phyloP scores from a whole-genome alignment of 441 rosid genomes.

The Hura crepitans region DNA sequence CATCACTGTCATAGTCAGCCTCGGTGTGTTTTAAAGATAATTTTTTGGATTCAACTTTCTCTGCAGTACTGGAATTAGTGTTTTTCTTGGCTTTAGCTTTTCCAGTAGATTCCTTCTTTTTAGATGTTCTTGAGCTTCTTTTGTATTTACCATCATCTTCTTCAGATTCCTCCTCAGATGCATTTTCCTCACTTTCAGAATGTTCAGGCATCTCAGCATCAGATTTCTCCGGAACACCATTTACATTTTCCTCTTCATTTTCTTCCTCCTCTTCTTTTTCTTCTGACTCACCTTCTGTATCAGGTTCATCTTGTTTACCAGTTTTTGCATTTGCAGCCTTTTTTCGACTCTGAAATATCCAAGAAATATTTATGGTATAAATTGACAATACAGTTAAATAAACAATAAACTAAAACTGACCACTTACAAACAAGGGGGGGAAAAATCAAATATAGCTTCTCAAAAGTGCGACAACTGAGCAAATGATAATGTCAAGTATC shows the following conservation, averaged over 20 bases:
- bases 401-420: neutral
- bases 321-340: constrained; percentile 48
- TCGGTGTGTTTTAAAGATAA: constrained; percentile 41
- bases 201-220: constrained; percentile 56
- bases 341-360: constrained; percentile 44
- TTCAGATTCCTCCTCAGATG: constrained; percentile 72
- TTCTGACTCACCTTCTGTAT: constrained; percentile 53
- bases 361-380: neutral
- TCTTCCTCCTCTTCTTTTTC: constrained; percentile 39
- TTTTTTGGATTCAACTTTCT: constrained; percentile 42
- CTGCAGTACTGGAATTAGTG: constrained; percentile 34
- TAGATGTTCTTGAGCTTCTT: constrained; percentile 36
- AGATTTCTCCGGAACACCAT: constrained; percentile 65
- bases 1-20: constrained; percentile 54
- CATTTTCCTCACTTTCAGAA: constrained; percentile 66
- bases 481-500: neutral
- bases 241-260: constrained; percentile 51
- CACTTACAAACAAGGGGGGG: neutral
- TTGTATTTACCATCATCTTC: constrained; percentile 53
- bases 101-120: constrained; percentile 50
- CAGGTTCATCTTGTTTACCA: constrained; percentile 33
- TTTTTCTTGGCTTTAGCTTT: constrained; percentile 55
- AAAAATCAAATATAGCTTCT: neutral
- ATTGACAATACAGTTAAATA: neutral
- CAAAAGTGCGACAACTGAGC: neutral